A percentile compares a stretch with the other conserved stretches of the same genome.
Conservation (phyloP, 2,329 filamentous ascomycete genomes). For the Claviceps humidiphila region DNA sequence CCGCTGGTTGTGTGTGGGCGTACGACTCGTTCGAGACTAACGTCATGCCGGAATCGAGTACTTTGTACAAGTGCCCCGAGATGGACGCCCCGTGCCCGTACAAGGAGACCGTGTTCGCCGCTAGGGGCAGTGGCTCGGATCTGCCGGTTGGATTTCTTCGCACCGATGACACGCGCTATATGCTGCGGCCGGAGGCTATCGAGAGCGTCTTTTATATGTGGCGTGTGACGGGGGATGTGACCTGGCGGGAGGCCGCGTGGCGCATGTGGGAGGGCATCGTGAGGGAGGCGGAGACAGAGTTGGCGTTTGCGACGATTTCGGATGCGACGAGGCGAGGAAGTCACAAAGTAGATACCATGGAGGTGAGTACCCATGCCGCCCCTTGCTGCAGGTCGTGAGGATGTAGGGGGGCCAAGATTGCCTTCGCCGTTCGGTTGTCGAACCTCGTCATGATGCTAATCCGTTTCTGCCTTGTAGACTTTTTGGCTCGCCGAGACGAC, state of each 20-base stretch:
- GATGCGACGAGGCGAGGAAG: constrained; percentile 21
- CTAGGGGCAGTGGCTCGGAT: constrained; percentile 8
- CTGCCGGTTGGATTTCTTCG: constrained; percentile 45
- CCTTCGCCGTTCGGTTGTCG: too few species aligned
- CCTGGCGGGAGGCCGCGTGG: constrained; percentile 33
- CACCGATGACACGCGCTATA: constrained; percentile 28
- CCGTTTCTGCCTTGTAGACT: constrained; percentile 19
- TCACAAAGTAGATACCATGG: constrained; percentile 45
- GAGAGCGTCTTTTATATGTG: constrained; percentile 40
- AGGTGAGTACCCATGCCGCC: constrained; percentile 23
- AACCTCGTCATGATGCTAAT: background rate
- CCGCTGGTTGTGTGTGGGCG: constrained; percentile 41
- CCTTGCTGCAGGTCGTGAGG: background rate
- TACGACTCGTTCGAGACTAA: constrained; percentile 36
- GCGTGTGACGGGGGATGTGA: constrained; percentile 32
- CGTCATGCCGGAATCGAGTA: constrained; percentile 40
- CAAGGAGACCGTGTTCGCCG: constrained; percentile 13
- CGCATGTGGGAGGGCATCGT: constrained; percentile 32
- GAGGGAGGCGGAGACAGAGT: constrained; percentile 27
- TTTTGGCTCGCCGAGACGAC: constrained; percentile 68
- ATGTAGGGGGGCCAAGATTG: background rate
- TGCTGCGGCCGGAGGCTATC: constrained; percentile 36
- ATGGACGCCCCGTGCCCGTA: constrained; percentile 23
- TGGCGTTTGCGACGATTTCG: constrained; percentile 29
- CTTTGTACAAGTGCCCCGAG: constrained; percentile 23